Evolutionary conservation across 1,284 basidiomycete genomes (phyloP).

Genomic region (Ustanciosporium gigantosporum): DNA sequence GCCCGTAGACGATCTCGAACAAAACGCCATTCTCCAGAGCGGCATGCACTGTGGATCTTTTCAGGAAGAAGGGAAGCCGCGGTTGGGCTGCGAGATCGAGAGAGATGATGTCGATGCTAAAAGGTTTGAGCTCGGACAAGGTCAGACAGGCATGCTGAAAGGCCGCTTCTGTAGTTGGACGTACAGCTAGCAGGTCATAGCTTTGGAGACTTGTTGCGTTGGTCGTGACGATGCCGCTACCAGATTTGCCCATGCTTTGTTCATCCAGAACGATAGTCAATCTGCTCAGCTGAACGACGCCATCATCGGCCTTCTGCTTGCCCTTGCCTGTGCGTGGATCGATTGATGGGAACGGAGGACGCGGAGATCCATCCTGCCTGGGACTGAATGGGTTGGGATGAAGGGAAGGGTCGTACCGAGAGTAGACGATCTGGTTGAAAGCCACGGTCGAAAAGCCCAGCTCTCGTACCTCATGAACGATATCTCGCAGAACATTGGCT

Average conservation of each 20-base stretch:
- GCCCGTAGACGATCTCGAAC: slow-evolving; percentile 75
- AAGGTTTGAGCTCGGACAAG: slow-evolving; percentile 74
- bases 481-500: slow-evolving; percentile 15
- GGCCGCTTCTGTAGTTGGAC: slow-evolving; percentile 72
- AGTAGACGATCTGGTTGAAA: slow-evolving; percentile 48
- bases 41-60: slow-evolving; percentile 77
- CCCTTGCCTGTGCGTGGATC: slow-evolving; percentile 35
- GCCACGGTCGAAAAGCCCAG: slow-evolving; percentile 50
- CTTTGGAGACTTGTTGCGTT: slow-evolving; percentile 60
- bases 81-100: slow-evolving; percentile 75
- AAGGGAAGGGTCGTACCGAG: slow-evolving; percentile 32
- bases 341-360: slow-evolving; percentile 50
- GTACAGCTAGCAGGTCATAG: slow-evolving; percentile 77
- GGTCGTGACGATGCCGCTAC: slow-evolving; percentile 47
- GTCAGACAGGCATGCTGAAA: slow-evolving; percentile 80
- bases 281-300: slow-evolving; percentile 52
- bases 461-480: slow-evolving; percentile 29
- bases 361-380: slow-evolving; percentile 9
- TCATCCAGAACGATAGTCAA: slow-evolving; percentile 58
- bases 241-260: slow-evolving; percentile 43
- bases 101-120: slow-evolving; percentile 79
- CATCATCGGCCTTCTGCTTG: slow-evolving; percentile 5
- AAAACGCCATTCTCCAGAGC: slow-evolving; percentile 80
- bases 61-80: slow-evolving; percentile 77
- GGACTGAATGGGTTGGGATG: slow-evolving; percentile 41